Percentiles rank a stretch among this genome's conserved stretches.
These are phyloP conservation scores for Tillandsia leiboldiana DNA, from an alignment of 176 grass and related monocot species.

Conservation along the genomic window DNA sequence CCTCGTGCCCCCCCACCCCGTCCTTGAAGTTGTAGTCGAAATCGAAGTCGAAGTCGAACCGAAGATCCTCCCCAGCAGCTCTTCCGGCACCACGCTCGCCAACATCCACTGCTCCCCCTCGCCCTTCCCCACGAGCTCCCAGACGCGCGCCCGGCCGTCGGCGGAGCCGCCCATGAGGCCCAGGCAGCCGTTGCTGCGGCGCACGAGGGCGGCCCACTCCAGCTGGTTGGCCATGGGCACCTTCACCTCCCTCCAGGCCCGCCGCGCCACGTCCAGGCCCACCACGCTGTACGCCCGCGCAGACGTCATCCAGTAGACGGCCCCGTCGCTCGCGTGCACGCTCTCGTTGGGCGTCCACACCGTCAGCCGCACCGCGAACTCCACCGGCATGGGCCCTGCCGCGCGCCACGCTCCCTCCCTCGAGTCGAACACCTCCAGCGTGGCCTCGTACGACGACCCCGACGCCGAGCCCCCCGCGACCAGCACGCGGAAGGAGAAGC, in stretches of 20 bases:
- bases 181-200: constrained; percentile 15
- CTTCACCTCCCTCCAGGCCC: constrained; percentile 37
- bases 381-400: constrained; percentile 29
- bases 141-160: constrained; percentile 16
- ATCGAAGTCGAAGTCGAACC: not conserved
- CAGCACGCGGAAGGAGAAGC: constrained; percentile 20
- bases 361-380: constrained; percentile 36
- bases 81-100: constrained; percentile 18
- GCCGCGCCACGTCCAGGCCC: constrained; percentile 22
- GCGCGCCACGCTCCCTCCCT: constrained; percentile 14
- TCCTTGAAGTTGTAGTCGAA: not conserved
- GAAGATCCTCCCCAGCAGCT: constrained; percentile 20
- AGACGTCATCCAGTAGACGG: constrained; percentile 39
- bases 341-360: constrained; percentile 42
- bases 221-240: constrained; percentile 32
- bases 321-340: constrained; percentile 22
- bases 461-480: constrained; percentile 26
- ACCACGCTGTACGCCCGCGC: constrained; percentile 41
- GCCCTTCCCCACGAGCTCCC: constrained; percentile 21
- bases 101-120: not conserved
- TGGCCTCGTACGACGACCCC: constrained; percentile 20
- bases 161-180: constrained; percentile 27
- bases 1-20: not conserved
- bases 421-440: constrained; percentile 30
- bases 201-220: constrained; percentile 29